Percentiles rank a stretch among this genome's conserved stretches.
These are phyloP conservation scores for Melocanna baccifera DNA, from an alignment of 176 grass and related monocot species.

Conservation along the genomic window DNA sequence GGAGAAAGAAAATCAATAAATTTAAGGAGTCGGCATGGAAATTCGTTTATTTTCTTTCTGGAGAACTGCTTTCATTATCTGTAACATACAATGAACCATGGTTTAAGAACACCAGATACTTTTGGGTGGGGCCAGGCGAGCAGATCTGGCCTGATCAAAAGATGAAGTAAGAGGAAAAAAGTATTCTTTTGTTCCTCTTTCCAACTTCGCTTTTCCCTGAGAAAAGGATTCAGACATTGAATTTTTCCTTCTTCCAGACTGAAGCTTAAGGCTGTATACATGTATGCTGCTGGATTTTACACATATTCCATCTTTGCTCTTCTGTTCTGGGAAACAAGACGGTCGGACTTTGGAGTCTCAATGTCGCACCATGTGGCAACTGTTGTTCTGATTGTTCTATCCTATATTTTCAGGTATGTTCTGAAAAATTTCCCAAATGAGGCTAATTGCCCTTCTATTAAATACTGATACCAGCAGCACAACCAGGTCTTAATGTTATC, in stretches of 20 bases:
- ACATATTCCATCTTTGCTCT: constrained; percentile 95
- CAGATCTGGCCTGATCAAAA: constrained; percentile 95
- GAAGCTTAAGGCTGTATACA: constrained; percentile 85
- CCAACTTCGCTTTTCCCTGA: not conserved
- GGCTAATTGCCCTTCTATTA: constrained; percentile 10
- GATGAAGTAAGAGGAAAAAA: constrained; percentile 55
- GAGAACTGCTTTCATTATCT: constrained; percentile 64
- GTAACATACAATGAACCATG: constrained; percentile 87
- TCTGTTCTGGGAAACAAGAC: constrained; percentile 89
- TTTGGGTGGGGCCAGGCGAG: constrained; percentile 81
- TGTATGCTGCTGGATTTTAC: constrained; percentile 95
- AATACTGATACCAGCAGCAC: not conserved
- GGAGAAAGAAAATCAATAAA: constrained; percentile 73
- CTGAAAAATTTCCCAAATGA: not conserved
- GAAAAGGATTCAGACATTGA: not conserved
- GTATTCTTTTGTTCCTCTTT: constrained; percentile 12
- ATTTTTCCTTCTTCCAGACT: constrained; percentile 51
- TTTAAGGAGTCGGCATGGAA: constrained; percentile 98
- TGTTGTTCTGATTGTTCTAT: constrained; percentile 70
- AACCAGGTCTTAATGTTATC: constrained; percentile 24
- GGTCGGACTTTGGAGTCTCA: constrained; percentile 76
- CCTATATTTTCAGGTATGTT: constrained; percentile 78
- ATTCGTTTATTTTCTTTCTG: constrained; percentile 82
- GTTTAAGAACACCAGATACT: constrained; percentile 75
- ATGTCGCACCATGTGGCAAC: constrained; percentile 89